Evolutionary conservation across 345 rosid genomes (phyloP), one percentile per base, ranked within the genome.

Genomic region (Eucalyptus pauciflora): DNA sequence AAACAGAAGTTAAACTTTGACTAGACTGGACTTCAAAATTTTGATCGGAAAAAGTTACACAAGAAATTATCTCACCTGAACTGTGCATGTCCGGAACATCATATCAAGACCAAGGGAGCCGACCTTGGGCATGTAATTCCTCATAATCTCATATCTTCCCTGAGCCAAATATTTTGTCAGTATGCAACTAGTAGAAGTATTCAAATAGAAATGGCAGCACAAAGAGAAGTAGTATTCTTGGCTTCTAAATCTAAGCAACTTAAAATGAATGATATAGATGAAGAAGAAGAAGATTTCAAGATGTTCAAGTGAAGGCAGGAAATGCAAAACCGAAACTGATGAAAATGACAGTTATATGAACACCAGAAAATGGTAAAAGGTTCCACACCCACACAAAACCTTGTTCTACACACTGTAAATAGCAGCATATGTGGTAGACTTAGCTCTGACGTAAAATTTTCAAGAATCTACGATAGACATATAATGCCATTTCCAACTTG

Each of bases 1-100:
- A 86, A 52, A 48, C 54, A 31, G 54, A 76, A 41, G 48, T 76
- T 76, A 37, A 76, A 41, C 85, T 76, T 41, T 76, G 29, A 76
- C 85, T 76, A 76, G 43, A 76, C 46, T 43, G 7, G 45, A 43
- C 71, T 54, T 58, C 79, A 37, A 87, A 62, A 43, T 31, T 64
- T 56, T 48, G 69, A 90, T 33, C 0, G 41, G 89, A 88, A 58
- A 87, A 54, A 90, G 80, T 69, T 43, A 71, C 49, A 89, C 76
- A 86, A 88, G 89, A 86, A 85, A 89, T 86, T 79, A 89, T 93
- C 94, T 90, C 87, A 97, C 99, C 98, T 98, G 99, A 93, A 97
- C 99, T 52, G 99, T 97, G 91, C 99, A 98, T 4, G 99, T 98
- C 90, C 99, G 93, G 69, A 97, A 97, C 99, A 98, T 96, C 99